Conservation (phyloP, 177 flowering plant genomes). For the Vitis hybrid region DNA sequence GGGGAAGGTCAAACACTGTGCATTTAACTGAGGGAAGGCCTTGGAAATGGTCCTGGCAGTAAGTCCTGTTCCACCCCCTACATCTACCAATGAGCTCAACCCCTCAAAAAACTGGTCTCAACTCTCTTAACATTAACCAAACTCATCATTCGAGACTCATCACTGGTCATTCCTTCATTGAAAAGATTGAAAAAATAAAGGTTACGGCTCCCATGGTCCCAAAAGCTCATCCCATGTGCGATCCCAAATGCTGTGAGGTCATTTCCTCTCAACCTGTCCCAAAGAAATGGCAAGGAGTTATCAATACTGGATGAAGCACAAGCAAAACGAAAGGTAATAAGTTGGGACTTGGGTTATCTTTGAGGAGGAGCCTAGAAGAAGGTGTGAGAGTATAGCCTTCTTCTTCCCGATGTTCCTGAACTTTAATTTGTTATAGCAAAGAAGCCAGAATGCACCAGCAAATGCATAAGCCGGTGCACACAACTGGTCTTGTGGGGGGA, state of each 20-base stretch:
- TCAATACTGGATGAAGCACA: not conserved
- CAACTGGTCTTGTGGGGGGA: slow-evolving; percentile 7
- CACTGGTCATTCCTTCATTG: slow-evolving; percentile 18
- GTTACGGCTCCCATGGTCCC: slow-evolving; percentile 5
- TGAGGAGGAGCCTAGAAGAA: slow-evolving; percentile 7
- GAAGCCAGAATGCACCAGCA: slow-evolving; percentile 29
- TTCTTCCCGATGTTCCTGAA: slow-evolving; percentile 15
- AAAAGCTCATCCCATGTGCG: slow-evolving; percentile 6
- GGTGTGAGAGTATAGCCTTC: slow-evolving; percentile 8
- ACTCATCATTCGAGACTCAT: slow-evolving; percentile 1
- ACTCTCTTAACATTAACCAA: not conserved
- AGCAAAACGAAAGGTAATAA: not conserved
- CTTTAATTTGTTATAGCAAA: slow-evolving; percentile 10
- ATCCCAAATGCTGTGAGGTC: slow-evolving; percentile 9
- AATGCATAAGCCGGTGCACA: slow-evolving; percentile 30
- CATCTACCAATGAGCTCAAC: slow-evolving; percentile 11
- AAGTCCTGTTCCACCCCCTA: slow-evolving; percentile 18
- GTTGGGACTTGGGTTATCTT: not conserved
- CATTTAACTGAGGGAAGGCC: slow-evolving; percentile 13
- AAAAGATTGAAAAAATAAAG: not conserved
- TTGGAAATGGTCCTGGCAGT: slow-evolving; percentile 6
- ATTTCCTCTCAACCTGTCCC: slow-evolving; percentile 8
- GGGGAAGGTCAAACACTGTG: slow-evolving; percentile 18
- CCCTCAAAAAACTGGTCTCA: slow-evolving; percentile 9
- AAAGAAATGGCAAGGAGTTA: not conserved